Base-by-base conservation (phyloP, 768 basidiomycete genomes). In the Boletus pseudopeckii region DNA sequence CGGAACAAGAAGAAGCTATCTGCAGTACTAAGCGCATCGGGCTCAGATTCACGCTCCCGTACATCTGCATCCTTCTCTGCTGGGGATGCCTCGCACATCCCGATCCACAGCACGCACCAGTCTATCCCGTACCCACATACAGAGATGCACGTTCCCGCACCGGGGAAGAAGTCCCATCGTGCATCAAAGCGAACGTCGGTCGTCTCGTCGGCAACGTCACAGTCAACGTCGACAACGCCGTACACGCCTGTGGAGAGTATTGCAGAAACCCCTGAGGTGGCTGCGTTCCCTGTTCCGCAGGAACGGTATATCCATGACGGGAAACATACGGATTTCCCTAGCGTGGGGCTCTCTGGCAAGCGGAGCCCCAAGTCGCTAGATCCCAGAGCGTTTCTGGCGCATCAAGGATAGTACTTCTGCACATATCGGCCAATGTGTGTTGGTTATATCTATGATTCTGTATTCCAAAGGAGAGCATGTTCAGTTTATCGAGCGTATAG, bases 11-110 rank as follows among this genome's bases (percentile, higher is more conserved):
- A 70, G 15, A 68, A 50, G 17, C 40, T 64, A 0, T 64, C 72
- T 3, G 66, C 62, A 5, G 68, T 63, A 24, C 59, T 68, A 10
- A 74, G 75, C 32, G 80, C 58, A 11, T 70, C 69, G 0, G 57
- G 77, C 24, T 86, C 85, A 0, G 81, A 84, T 53, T 84, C 82
- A 5, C 80, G 77, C 34, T 86, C 84, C 4, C 77, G 80, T 32
- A 85, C 85, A 0, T 84, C 84, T 5, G 69, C 79, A 5, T 82
- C 81, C 0, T 43, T 71, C 26, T 76, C 77, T 24, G 56, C 61
- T 32, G 62, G 65, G 24, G 65, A 63, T 40, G 18, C 49, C 24
- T 44, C 56, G 18, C 48, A 60, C 44, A 48, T 49, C n/a, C 5
- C 67, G 40, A 59, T 62, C 36, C 66, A 60, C 36, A 45, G 58